Evolutionary conservation across 1,284 basidiomycete genomes (phyloP), one percentile per base, ranked within the genome.

Genomic region (Chiua sp.): DNA sequence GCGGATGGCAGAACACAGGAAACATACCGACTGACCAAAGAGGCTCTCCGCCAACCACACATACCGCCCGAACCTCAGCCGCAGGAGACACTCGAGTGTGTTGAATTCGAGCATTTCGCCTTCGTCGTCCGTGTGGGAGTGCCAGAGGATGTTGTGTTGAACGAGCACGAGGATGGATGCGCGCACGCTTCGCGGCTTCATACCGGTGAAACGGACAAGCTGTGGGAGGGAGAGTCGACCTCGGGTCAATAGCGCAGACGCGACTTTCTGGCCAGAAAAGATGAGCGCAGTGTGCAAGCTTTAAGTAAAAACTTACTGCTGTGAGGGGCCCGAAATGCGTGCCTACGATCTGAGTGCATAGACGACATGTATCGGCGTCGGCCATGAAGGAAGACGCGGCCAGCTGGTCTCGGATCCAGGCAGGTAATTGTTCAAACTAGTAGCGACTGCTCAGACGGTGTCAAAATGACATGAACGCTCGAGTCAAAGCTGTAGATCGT

Each of bases 121-220:
- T 51, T 89, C 92, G n/a, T 88, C 87, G 39, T 88, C 86, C 7
- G 84, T 85, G 51, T 85, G 83, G 4, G 92, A 88, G 70, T 95
- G 90, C 85, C 93, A 94, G 46, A 96, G 82, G 56, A 98, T 78
- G 73, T 96, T 95, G 75, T 99, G 96, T 75, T 98, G 96, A 28
- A 96, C 84, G 55, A 99, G 86, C 53, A 92, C 86, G 58, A 98
- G 78, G 52, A 98, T 80, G 32, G 89, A 82, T 23, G 90, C 89
- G 56, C 92, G 87, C 32, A 91, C 83, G 2, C 85, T 86, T 20
- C 88, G 83, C 11, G 87, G 82, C 68, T 87, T 87, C 47, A 79
- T 59, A 26, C 66, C 64, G 11, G 91, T 84, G 72, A 86, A 87
- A 51, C 88, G 88, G 50, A 92, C 80, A 42, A 97, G 78, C 63